Conservation (phyloP, 768 basidiomycete species). For the Mycena vulgaris region DNA sequence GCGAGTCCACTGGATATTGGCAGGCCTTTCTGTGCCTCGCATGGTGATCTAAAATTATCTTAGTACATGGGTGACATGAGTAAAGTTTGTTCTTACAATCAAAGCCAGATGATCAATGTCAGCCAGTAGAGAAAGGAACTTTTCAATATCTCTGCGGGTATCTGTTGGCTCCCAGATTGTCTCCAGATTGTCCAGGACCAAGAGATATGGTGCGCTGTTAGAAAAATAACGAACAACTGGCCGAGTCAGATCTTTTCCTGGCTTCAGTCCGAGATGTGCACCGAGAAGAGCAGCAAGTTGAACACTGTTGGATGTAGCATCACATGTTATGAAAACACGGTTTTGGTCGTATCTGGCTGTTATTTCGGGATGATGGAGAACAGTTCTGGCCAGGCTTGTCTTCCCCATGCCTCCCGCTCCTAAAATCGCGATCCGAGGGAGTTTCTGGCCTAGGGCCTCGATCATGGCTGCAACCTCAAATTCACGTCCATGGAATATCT, state of each 20-base stretch:
- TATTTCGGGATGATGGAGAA: conserved; percentile 15
- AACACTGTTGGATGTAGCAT: neutral
- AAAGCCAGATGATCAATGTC: neutral
- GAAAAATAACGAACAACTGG: conserved; percentile 3
- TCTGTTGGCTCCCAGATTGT: conserved; percentile 18
- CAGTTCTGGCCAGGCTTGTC: too few relatives aligned
- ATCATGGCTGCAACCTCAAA: neutral
- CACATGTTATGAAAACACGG: conserved; percentile 2
- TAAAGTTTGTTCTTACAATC: neutral
- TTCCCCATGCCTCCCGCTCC: too few relatives aligned
- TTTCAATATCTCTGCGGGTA: conserved; percentile 14
- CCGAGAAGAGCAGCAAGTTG: too few relatives aligned
- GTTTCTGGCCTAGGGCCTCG: neutral
- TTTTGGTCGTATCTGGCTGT: neutral
- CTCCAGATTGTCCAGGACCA: conserved; percentile 23
- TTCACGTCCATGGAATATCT: conserved; percentile 9
- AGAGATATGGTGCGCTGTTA: neutral
- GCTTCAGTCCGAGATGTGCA: neutral
- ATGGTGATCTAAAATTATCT: neutral
- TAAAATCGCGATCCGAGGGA: too few relatives aligned
- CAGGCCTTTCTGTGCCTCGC: neutral
- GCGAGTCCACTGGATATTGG: neutral
- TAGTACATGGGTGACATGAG: neutral
- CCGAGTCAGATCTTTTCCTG: neutral
- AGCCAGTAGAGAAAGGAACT: neutral